A percentile compares a stretch with the other conserved stretches of the same genome.
phyloP scores from a whole-genome alignment of 805 yeast genomes.

The Yamadazyma endophytica region DNA sequence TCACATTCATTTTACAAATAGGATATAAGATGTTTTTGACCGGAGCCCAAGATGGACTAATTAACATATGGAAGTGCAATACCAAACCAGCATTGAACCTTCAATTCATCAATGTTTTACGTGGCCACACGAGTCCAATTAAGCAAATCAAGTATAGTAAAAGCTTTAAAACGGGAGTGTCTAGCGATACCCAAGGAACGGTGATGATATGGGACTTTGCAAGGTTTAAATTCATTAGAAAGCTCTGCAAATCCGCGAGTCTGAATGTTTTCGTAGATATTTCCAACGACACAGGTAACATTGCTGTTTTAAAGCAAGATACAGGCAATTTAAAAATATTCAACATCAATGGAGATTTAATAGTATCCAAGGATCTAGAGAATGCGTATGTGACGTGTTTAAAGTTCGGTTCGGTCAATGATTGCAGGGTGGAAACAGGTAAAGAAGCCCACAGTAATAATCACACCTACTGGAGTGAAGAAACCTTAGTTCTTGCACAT shows the following conservation, averaged over 20 bases:
- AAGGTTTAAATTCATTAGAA: slow-evolving; percentile 46
- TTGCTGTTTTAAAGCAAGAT: slow-evolving; percentile 29
- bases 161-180: slow-evolving; percentile 51
- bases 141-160: slow-evolving; percentile 44
- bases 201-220: slow-evolving; percentile 65
- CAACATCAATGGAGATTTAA: slow-evolving; percentile 52
- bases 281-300: slow-evolving; percentile 52
- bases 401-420: slow-evolving; percentile 27
- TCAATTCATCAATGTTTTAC: slow-evolving; percentile 40
- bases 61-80: slow-evolving; percentile 54
- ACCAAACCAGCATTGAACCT: slow-evolving; percentile 23
- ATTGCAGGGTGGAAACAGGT: slow-evolving; percentile 20
- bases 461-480: slow-evolving; percentile 37
- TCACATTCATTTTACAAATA: slow-evolving; percentile 37
- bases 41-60: slow-evolving; percentile 55
- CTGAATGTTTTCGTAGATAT: slow-evolving; percentile 34
- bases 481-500: slow-evolving; percentile 26
- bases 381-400: slow-evolving; percentile 17
- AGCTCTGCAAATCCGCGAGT: slow-evolving; percentile 15
- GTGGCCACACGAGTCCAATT: slow-evolving; percentile 56
- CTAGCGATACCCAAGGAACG: slow-evolving; percentile 52
- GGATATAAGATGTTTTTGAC: slow-evolving; percentile 42
- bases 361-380: slow-evolving; percentile 18
- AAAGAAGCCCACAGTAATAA: slow-evolving; percentile 15
- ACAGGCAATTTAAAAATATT: slow-evolving; percentile 28